phyloP scores from a whole-genome alignment of 192 early-diverging fungal genomes.

The Coemansia sp. region DNA sequence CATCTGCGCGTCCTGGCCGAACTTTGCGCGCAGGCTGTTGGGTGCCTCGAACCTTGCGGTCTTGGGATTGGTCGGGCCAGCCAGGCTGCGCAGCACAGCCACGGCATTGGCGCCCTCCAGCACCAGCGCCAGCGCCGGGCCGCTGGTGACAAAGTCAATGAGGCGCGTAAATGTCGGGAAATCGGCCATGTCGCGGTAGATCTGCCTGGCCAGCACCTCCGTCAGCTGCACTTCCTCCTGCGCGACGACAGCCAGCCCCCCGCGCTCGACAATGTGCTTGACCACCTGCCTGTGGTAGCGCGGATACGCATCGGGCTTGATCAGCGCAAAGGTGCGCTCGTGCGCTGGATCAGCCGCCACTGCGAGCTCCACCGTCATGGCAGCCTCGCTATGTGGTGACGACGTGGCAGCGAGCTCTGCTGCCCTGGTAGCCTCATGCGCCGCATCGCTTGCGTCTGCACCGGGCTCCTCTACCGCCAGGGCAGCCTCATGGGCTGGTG shows the following conservation, averaged over 20 bases:
- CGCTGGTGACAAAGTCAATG: slow-evolving; percentile 58
- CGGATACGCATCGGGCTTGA: slow-evolving; percentile 52
- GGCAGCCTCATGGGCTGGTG: too few species aligned
- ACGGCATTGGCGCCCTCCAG: slow-evolving; percentile 56
- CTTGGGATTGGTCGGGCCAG: slow-evolving; percentile 59
- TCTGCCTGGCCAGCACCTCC: slow-evolving; percentile 16
- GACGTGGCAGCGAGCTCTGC: slow-evolving; percentile 36
- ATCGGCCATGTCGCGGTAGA: slow-evolving; percentile 35
- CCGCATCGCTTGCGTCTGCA: too few species aligned
- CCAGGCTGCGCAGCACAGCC: slow-evolving; percentile 39
- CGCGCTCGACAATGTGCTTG: slow-evolving; percentile 33
- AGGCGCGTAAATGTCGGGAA: slow-evolving; percentile 48
- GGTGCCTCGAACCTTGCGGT: slow-evolving; percentile 47
- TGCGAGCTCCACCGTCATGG: slow-evolving; percentile 16
- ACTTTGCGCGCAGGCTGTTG: slow-evolving; percentile 58
- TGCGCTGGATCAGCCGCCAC: slow-evolving; percentile 22
- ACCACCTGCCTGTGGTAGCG: slow-evolving; percentile 34
- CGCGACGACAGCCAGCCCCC: slow-evolving; percentile 28
- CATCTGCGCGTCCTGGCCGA: slow-evolving; percentile 55
- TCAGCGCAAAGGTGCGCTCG: slow-evolving; percentile 52
- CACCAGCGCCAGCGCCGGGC: slow-evolving; percentile 50
- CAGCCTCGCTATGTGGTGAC: too few species aligned
- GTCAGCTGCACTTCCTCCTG: slow-evolving; percentile 45
- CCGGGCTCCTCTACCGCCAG: too few species aligned
- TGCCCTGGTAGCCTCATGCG: neutral